Conservation (phyloP, 345 rosid genomes). For the Angophora floribunda region DNA sequence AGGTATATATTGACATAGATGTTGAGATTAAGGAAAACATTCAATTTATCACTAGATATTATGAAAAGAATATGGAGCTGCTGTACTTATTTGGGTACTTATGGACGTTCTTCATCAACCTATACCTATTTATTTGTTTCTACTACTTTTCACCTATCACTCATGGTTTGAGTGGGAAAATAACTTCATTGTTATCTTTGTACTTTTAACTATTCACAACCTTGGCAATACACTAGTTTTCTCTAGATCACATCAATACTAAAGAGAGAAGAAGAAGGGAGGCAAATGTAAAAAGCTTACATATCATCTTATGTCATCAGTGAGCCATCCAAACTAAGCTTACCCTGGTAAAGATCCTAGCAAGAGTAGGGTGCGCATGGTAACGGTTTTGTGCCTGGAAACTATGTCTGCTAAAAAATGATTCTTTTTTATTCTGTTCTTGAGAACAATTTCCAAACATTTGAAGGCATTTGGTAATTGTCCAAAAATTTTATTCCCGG, state of each 20-base stretch:
- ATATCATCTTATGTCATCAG: background rate
- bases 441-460: no score
- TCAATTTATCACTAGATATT: background rate
- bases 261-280: background rate
- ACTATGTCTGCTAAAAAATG: no score
- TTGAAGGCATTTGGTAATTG: no score
- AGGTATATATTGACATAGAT: background rate
- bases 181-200: background rate
- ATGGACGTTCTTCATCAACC: background rate
- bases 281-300: background rate
- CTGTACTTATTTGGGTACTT: background rate
- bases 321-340: background rate
- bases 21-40: background rate
- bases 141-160: background rate
- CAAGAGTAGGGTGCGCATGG: no score
- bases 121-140: background rate
- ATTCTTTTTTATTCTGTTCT: no score
- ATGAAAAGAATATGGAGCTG: background rate
- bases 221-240: background rate
- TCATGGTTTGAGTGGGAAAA: background rate
- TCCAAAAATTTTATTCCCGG: no score
- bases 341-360: background rate
- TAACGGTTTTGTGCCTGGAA: no score
- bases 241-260: background rate
- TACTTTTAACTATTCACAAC: background rate